Conservation (phyloP, 495 filamentous ascomycete genomes). For the Entonaema liquescens region DNA sequence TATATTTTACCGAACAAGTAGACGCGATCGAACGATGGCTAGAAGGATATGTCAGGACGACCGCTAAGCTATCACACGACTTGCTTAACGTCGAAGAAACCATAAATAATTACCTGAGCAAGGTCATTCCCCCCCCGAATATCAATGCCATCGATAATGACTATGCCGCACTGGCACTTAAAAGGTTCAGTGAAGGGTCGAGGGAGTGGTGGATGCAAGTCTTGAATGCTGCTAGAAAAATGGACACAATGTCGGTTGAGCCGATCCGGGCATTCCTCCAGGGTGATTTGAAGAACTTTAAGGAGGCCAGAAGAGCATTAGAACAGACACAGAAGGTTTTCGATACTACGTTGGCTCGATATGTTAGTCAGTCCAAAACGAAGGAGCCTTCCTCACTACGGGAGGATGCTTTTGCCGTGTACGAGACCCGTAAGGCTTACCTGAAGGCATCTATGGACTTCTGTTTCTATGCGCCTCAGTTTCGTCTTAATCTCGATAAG, state of each 20-base stretch:
- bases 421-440: slow-evolving; percentile 91
- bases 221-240: slow-evolving; percentile 73
- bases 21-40: slow-evolving; percentile 94
- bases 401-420: slow-evolving; percentile 95
- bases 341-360: slow-evolving; percentile 80
- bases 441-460: slow-evolving; percentile 94
- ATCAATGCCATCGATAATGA: slow-evolving; percentile 84
- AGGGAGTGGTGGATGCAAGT: slow-evolving; percentile 86
- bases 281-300: slow-evolving; percentile 68
- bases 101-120: slow-evolving; percentile 77
- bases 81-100: slow-evolving; percentile 71
- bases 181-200: slow-evolving; percentile 81
- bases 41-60: slow-evolving; percentile 81
- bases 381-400: slow-evolving; percentile 90
- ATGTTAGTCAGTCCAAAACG: slow-evolving; percentile 83
- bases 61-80: slow-evolving; percentile 80
- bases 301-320: slow-evolving; percentile 77
- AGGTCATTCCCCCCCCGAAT: slow-evolving; percentile 72
- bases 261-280: slow-evolving; percentile 80
- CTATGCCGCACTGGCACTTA: slow-evolving; percentile 88
- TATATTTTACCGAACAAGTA: slow-evolving; percentile 91
- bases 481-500: slow-evolving; percentile 81
- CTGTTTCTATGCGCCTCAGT: slow-evolving; percentile 82
- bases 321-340: slow-evolving; percentile 85
- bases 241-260: slow-evolving; percentile 79